A percentile compares a stretch with the other conserved stretches of the same genome.
Evolutionary conservation across 441 rosid genomes (phyloP).

Genomic region (Geranium incanum): DNA sequence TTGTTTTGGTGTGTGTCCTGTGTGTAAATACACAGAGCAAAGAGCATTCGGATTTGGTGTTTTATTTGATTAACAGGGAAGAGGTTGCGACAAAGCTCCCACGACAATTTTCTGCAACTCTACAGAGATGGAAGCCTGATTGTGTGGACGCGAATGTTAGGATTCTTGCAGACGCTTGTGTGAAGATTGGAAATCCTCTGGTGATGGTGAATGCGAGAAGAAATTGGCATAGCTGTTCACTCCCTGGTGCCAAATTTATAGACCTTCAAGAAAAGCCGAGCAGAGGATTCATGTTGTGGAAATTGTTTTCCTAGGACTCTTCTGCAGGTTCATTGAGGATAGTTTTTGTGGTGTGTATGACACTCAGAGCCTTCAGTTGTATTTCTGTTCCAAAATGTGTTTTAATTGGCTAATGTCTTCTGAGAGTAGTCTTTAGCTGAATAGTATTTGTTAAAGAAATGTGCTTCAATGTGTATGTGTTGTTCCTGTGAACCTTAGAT

Average conservation of each 20-base stretch:
- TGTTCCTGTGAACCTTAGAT: too few species aligned
- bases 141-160: neutral
- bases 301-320: too few species aligned
- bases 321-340: too few species aligned
- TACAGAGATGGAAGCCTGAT: neutral
- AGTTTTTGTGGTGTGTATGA: too few species aligned
- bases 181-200: neutral
- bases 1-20: neutral
- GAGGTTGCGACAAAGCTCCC: neutral
- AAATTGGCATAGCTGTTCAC: neutral
- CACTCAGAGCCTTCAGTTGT: too few species aligned
- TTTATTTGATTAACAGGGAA: neutral
- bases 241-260: neutral
- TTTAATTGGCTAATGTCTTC: too few species aligned
- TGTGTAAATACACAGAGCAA: neutral
- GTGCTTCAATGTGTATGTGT: too few species aligned
- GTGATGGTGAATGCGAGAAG: conserved; percentile 2
- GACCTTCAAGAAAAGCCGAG: neutral
- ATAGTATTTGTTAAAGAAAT: too few species aligned
- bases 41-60: neutral
- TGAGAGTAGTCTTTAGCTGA: too few species aligned
- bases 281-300: neutral
- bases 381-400: too few species aligned
- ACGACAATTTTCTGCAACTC: neutral
- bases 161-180: neutral